These are phyloP conservation scores for Melastoma candidum DNA, from an alignment of 441 rosid genomes.

Conservation along the genomic window DNA sequence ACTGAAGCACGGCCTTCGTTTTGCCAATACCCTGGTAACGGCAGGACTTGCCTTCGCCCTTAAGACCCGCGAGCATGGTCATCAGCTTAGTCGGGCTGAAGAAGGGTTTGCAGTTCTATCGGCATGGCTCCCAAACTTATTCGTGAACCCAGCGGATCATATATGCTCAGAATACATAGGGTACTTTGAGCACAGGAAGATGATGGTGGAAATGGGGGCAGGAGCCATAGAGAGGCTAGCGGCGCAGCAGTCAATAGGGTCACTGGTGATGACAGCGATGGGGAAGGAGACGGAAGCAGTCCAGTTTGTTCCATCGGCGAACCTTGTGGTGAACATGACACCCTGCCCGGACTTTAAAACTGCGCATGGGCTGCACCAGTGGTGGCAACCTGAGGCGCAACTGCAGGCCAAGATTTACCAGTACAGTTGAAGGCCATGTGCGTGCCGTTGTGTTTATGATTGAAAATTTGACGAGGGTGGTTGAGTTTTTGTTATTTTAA, in stretches of 20 bases:
- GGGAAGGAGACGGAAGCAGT: constrained; percentile 57
- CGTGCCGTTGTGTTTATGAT: background rate
- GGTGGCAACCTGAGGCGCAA: constrained; percentile 73
- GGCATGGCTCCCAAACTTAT: constrained; percentile 59
- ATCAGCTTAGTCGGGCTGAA: constrained; percentile 22
- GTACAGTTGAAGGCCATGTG: constrained; percentile 28
- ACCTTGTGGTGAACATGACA: constrained; percentile 36
- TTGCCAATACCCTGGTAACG: constrained; percentile 74
- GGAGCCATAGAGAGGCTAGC: constrained; percentile 71
- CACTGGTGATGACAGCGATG: constrained; percentile 47
- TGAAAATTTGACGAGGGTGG: too few species aligned
- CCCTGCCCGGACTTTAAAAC: constrained; percentile 42
- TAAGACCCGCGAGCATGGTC: constrained; percentile 25
- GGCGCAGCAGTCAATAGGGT: constrained; percentile 60
- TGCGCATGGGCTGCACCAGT: constrained; percentile 93
- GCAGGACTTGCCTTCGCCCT: constrained; percentile 76
- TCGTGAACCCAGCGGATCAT: constrained; percentile 57
- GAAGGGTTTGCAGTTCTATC: constrained; percentile 52
- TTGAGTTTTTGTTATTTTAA: too few species aligned
- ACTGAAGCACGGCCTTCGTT: constrained; percentile 60
- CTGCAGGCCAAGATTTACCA: constrained; percentile 45
- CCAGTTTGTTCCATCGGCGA: constrained; percentile 72
- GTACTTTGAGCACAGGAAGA: constrained; percentile 78
- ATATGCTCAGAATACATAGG: constrained; percentile 77
- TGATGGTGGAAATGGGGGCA: constrained; percentile 78